These are phyloP conservation scores for Wallacemonas sp. DNA, from an alignment of 208 protist genomes.

Conservation along the genomic window DNA sequence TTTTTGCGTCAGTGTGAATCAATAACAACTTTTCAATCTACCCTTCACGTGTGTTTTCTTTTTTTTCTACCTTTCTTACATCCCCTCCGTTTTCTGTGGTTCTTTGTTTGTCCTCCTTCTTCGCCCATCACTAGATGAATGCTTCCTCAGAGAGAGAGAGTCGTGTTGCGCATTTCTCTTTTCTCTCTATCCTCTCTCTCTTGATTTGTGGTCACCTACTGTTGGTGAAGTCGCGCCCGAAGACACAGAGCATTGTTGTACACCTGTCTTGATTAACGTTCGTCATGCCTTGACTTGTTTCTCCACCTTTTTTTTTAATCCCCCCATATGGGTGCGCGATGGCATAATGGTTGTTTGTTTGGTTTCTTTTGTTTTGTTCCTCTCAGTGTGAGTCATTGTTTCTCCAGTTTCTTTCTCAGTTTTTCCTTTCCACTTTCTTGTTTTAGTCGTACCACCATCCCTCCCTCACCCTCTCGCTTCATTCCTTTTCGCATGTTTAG, in stretches of 20 bases:
- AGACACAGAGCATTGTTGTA: constrained; percentile 2
- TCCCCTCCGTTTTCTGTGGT: neutral
- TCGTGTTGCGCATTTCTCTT: too few species aligned
- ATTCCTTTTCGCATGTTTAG: neutral
- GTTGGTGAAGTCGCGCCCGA: too few species aligned
- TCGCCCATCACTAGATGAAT: too few species aligned
- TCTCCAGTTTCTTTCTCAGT: neutral
- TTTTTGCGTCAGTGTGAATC: neutral
- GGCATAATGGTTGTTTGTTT: too few species aligned
- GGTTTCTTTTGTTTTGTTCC: neutral
- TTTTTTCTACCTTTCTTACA: constrained; percentile 2
- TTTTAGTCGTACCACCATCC: neutral
- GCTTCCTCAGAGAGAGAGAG: too few species aligned
- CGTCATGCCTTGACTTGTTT: too few species aligned
- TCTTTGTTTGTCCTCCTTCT: neutral
- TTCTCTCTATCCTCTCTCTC: neutral
- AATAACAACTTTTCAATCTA: neutral
- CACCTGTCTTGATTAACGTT: too few species aligned
- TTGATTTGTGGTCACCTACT: neutral
- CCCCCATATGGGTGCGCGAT: too few species aligned
- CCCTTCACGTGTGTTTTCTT: constrained; percentile 13
- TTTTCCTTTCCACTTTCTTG: neutral
- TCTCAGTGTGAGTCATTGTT: neutral
- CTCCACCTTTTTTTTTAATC: too few species aligned
- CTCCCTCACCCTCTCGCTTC: neutral